A percentile compares a stretch with the other conserved stretches of the same genome.
Evolutionary conservation across 2,329 filamentous ascomycete genomes (phyloP).

Genomic region (Sarocladium kiliense): DNA sequence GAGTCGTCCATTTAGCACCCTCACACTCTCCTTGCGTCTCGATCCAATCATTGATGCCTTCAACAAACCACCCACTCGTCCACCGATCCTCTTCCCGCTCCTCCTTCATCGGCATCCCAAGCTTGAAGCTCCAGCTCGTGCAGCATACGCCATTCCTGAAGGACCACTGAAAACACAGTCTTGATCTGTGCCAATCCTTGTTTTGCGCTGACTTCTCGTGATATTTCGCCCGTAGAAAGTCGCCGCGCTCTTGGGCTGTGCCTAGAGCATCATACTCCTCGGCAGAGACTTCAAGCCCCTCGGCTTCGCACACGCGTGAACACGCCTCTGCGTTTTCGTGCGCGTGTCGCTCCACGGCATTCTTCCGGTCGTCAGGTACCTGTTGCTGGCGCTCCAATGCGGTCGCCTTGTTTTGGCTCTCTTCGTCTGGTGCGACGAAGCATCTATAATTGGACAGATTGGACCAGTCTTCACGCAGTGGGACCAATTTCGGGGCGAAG

Average conservation of each 20-base stretch:
- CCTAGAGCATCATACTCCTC: conserved; percentile 23
- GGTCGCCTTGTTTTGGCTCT: conserved; percentile 26
- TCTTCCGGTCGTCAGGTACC: conserved; percentile 33
- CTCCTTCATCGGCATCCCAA: too few relatives aligned
- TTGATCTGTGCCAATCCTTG: too few relatives aligned
- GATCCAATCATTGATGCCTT: conserved; percentile 43
- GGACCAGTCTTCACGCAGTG: conserved; percentile 43
- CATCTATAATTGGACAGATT: conserved; percentile 45
- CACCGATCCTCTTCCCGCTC: conserved; percentile 26
- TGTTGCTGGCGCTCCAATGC: conserved; percentile 27
- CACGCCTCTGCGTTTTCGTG: conserved; percentile 42
- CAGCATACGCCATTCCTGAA: too few relatives aligned
- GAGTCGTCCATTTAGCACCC: conserved; percentile 29
- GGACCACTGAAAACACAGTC: too few relatives aligned
- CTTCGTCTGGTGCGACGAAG: conserved; percentile 35
- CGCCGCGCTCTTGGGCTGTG: too few relatives aligned
- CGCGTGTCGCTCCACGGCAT: conserved; percentile 36
- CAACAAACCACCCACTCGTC: conserved; percentile 40
- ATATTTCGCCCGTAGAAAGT: too few relatives aligned
- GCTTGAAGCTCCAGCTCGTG: too few relatives aligned
- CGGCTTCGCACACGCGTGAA: conserved; percentile 40
- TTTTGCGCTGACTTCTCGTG: too few relatives aligned
- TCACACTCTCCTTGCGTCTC: conserved; percentile 37
- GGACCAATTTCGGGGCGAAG: conserved; percentile 37
- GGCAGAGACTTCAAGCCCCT: conserved; percentile 29